phyloP scores from a whole-genome alignment of 2,329 filamentous ascomycete genomes.

The Aspergillus luchuensis region DNA sequence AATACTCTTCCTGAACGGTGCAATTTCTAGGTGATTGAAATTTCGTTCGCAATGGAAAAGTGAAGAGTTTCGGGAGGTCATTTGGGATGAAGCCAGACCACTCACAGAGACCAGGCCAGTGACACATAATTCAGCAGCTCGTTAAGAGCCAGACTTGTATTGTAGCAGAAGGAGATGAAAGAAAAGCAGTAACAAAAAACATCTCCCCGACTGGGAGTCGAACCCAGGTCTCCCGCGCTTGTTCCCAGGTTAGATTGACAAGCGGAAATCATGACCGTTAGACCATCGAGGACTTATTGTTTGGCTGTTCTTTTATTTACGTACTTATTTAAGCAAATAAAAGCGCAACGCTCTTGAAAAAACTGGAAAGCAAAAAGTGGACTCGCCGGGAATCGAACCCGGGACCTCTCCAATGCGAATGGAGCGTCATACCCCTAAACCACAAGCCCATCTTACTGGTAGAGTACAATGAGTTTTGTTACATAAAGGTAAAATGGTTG shows the following conservation, averaged over 20 bases:
- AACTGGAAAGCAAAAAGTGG: not conserved
- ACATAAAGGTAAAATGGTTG: not conserved
- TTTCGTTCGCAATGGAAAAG: no score
- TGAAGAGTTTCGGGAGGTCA: no score
- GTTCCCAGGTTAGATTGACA: not conserved
- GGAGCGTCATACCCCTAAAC: conserved; percentile 18
- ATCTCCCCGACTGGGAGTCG: conserved; percentile 11
- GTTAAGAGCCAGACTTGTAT: no score
- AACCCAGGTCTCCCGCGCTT: conserved; percentile 13
- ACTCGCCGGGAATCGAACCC: conserved; percentile 18
- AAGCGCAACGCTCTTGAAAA: not conserved
- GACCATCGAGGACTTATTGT: conserved; percentile 2
- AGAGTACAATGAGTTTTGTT: not conserved
- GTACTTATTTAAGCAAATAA: accelerated
- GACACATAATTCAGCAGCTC: no score
- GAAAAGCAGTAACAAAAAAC: not conserved
- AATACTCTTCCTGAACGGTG: no score
- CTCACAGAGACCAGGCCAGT: no score
- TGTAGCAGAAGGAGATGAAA: no score
- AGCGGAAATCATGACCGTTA: conserved; percentile 13
- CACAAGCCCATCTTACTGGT: conserved; percentile 15
- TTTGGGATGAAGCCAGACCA: no score
- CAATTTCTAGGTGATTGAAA: no score
- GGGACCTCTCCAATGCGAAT: conserved; percentile 18
- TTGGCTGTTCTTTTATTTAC: accelerated